Evolutionary conservation across 192 early-diverging fungal genomes (phyloP).

Genomic region (Haplosporangium gracile): DNA sequence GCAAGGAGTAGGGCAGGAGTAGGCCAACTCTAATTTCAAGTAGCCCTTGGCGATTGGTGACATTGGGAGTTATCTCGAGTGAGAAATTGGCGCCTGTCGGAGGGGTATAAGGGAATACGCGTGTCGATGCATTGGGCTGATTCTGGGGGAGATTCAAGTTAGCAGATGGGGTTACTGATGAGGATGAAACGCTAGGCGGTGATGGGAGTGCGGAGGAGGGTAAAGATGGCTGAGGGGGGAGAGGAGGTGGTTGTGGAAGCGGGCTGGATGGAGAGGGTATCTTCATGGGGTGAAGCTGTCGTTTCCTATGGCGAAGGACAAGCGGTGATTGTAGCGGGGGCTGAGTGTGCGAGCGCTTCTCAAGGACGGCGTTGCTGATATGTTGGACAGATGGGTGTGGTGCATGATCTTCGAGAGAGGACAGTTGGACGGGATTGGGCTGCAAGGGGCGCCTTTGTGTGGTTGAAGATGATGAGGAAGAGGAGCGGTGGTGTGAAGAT

Average conservation of each 20-base stretch:
- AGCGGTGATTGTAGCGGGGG: slow-evolving; percentile 1
- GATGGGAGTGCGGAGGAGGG: not conserved
- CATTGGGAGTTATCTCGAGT: slow-evolving; percentile 28
- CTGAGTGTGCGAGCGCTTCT: not conserved
- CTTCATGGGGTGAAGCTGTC: not conserved
- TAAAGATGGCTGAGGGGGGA: not conserved
- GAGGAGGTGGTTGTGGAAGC: not conserved
- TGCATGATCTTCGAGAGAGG: not conserved
- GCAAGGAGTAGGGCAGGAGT: slow-evolving; percentile 35
- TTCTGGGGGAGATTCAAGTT: slow-evolving; percentile 28
- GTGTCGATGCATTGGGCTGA: slow-evolving; percentile 28
- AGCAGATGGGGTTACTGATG: not conserved
- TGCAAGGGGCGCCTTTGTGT: not conserved
- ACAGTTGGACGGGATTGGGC: not conserved
- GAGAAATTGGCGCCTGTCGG: slow-evolving; percentile 46
- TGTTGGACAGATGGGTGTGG: not conserved
- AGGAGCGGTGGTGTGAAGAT: not conserved
- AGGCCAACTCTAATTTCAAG: slow-evolving; percentile 44
- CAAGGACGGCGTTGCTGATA: not conserved
- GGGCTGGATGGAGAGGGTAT: not conserved
- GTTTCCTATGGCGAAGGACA: not conserved
- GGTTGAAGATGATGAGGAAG: not conserved
- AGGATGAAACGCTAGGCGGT: not conserved
- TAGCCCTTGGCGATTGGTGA: slow-evolving; percentile 13
- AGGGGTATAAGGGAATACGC: slow-evolving; percentile 38